Evolutionary conservation across 2,329 filamentous ascomycete species (phyloP).

Genomic region (Phialophora chinensis): DNA sequence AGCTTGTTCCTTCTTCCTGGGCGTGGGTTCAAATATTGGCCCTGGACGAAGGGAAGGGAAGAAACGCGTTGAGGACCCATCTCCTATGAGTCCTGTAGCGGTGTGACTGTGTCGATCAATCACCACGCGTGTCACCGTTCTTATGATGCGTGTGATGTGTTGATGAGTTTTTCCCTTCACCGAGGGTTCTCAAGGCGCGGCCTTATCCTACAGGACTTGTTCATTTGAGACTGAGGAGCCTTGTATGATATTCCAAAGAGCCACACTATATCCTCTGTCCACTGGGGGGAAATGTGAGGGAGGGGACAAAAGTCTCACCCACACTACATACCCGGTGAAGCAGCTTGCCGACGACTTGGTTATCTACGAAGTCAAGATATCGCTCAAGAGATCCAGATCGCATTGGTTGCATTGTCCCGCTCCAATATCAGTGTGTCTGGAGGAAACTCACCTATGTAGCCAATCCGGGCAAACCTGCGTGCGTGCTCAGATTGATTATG

Average conservation of each 20-base stretch:
- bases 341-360: neutral
- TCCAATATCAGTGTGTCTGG: neutral
- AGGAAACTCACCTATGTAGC: neutral
- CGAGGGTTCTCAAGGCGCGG: neutral
- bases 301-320: too few relatives aligned
- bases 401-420: neutral
- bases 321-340: too few relatives aligned
- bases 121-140: neutral
- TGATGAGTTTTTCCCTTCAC: neutral
- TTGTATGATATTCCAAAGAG: neutral
- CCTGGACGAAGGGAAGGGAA: conserved; percentile 1
- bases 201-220: neutral
- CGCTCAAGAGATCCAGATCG: neutral
- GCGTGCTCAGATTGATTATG: neutral
- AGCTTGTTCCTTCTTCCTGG: neutral
- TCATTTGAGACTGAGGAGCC: neutral
- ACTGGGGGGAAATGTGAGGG: too few relatives aligned
- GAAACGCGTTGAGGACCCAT: neutral
- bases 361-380: neutral
- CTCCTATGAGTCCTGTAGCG: neutral
- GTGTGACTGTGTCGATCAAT: neutral
- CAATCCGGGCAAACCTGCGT: neutral
- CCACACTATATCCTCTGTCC: neutral
- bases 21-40: neutral
- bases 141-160: neutral